Conservation (phyloP, 345 rosid genomes). For the Euphorbia lathyris region DNA sequence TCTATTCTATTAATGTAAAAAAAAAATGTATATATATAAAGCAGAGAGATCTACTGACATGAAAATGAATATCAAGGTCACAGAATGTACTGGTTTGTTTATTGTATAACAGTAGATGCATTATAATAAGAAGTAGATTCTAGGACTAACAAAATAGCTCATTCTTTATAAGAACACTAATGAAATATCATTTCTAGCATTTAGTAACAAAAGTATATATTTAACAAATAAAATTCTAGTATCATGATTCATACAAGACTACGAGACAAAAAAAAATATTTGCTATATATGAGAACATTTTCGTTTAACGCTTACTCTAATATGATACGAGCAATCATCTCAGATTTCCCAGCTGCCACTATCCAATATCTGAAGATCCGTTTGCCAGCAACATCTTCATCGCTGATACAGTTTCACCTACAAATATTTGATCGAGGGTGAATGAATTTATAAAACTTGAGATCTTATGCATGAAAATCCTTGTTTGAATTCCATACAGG, state of each 20-base stretch:
- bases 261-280: constrained; percentile 27
- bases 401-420: constrained; percentile 27
- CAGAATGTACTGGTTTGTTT: too few species aligned
- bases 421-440: constrained; percentile 19
- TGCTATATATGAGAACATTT: constrained; percentile 26
- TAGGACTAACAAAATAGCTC: background rate
- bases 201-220: constrained; percentile 1
- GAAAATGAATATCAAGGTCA: too few species aligned
- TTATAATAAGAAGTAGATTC: too few species aligned
- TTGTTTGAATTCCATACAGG: constrained; percentile 88
- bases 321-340: constrained; percentile 14
- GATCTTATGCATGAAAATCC: constrained; percentile 74
- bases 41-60: too few species aligned
- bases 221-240: constrained; percentile 14
- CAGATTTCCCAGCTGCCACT: constrained; percentile 19
- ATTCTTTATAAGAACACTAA: background rate
- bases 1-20: too few species aligned
- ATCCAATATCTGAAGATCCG: background rate
- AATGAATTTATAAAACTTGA: constrained; percentile 15
- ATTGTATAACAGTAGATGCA: too few species aligned
- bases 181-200: background rate
- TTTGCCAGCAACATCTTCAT: constrained; percentile 52
- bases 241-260: constrained; percentile 24
- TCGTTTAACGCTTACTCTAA: constrained; percentile 22
- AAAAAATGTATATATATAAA: too few species aligned